phyloP scores from a whole-genome alignment of 2,329 filamentous ascomycete genomes.

The Septoria petroselini region DNA sequence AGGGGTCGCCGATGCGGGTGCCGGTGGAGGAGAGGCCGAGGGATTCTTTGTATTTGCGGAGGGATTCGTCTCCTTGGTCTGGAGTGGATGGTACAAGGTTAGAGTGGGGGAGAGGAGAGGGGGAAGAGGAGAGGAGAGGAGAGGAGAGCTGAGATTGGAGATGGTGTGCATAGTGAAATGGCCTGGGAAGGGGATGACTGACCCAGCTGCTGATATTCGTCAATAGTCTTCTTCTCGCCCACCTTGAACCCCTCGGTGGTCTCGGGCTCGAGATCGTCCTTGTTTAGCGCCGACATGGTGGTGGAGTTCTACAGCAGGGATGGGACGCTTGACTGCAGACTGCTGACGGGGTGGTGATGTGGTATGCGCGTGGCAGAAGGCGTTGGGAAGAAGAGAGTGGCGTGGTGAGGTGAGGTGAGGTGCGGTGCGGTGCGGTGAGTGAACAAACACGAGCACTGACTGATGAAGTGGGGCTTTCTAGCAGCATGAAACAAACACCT shows the following conservation, averaged over 20 bases:
- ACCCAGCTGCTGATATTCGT: slow-evolving; percentile 87
- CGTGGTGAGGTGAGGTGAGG: neutral
- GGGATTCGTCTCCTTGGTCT: slow-evolving; percentile 80
- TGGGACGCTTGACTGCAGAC: neutral
- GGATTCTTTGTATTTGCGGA: slow-evolving; percentile 96
- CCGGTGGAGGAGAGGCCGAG: slow-evolving; percentile 75
- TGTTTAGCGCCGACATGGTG: slow-evolving; percentile 43
- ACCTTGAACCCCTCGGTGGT: slow-evolving; percentile 96
- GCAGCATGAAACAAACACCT: slow-evolving; percentile 3
- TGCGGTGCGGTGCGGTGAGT: neutral
- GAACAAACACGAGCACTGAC: neutral
- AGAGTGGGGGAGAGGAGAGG: neutral
- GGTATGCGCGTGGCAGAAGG: neutral
- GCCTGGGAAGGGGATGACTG: too few relatives aligned
- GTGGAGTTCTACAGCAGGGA: neutral
- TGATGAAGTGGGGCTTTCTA: neutral
- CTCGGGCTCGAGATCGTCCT: slow-evolving; percentile 82
- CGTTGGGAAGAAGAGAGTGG: neutral
- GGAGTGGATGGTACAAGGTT: slow-evolving; percentile 6
- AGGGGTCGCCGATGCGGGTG: slow-evolving; percentile 52
- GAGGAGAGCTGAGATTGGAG: neutral
- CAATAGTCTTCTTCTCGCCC: slow-evolving; percentile 96
- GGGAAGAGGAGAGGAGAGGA: neutral
- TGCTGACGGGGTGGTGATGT: neutral
- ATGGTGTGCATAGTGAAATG: too few relatives aligned